These are phyloP conservation scores for Knoxia roxburghii DNA, from an alignment of 257 asterid species.

Conservation along the genomic window DNA sequence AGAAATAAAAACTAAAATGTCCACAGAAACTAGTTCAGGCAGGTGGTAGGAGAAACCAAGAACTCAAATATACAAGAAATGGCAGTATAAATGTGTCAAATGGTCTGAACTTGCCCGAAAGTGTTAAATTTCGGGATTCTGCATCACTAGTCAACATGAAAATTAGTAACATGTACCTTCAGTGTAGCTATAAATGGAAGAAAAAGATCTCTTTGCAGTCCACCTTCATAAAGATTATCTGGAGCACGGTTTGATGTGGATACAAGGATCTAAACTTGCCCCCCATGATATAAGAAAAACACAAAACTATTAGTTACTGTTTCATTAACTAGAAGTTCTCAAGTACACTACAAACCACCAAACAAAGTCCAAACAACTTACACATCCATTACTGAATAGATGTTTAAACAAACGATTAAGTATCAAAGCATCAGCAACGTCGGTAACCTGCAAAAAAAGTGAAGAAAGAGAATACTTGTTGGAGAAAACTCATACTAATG, in stretches of 20 bases:
- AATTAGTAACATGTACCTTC: conserved; percentile 42
- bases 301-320: not conserved
- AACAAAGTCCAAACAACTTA: conserved; percentile 34
- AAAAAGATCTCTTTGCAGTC: conserved; percentile 86
- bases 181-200: conserved; percentile 80
- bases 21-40: not conserved
- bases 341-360: no score
- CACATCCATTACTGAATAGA: conserved; percentile 68
- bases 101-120: no score
- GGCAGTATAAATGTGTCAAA: not conserved
- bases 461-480: not conserved
- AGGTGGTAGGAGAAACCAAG: not conserved
- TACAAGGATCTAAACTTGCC: conserved; percentile 60
- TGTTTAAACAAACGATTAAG: conserved; percentile 77
- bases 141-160: not conserved
- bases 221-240: conserved; percentile 85
- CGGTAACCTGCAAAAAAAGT: conserved; percentile 57
- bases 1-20: not conserved
- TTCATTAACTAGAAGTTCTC: not conserved
- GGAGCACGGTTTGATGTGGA: conserved; percentile 96
- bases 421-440: conserved; percentile 87
- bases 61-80: not conserved
- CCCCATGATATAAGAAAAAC: conserved; percentile 8
- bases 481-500: no score
- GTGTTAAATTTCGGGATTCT: not conserved